Evolutionary conservation across 1,139 yeast species (phyloP).

Genomic region (Blastobotrys buckinghamii): DNA sequence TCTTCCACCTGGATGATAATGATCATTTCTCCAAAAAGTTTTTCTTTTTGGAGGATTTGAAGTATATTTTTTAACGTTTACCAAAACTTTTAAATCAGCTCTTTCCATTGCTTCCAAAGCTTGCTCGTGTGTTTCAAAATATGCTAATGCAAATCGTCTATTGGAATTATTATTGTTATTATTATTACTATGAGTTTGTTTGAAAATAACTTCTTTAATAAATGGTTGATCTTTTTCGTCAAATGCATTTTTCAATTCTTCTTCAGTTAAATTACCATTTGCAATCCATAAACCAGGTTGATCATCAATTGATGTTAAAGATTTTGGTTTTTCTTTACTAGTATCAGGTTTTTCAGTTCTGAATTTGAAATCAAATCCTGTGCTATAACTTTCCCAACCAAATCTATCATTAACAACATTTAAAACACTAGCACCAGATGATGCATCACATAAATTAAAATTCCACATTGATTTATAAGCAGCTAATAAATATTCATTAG

Average conservation of each 20-base stretch:
- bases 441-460: conserved; percentile 62
- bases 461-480: conserved; percentile 76
- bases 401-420: conserved; percentile 40
- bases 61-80: conserved; percentile 25
- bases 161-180: too few species aligned
- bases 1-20: neutral
- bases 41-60: conserved; percentile 3
- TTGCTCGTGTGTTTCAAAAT: conserved; percentile 33
- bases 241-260: conserved; percentile 30
- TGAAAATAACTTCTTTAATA: conserved; percentile 31
- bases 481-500: conserved; percentile 47
- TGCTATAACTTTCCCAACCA: conserved; percentile 39
- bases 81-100: conserved; percentile 30
- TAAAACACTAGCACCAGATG: conserved; percentile 41
- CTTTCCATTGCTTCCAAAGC: conserved; percentile 33
- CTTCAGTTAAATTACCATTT: conserved; percentile 32
- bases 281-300: conserved; percentile 38
- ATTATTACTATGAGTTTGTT: conserved; percentile 20
- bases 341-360: conserved; percentile 23
- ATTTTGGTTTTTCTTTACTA: conserved; percentile 6
- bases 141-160: conserved; percentile 35
- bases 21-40: neutral
- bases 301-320: neutral
- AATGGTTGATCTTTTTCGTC: conserved; percentile 30
- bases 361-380: conserved; percentile 48